Evolutionary conservation across 2,329 filamentous ascomycete species (phyloP).

Genomic region (Metarhizium anisopliae): DNA sequence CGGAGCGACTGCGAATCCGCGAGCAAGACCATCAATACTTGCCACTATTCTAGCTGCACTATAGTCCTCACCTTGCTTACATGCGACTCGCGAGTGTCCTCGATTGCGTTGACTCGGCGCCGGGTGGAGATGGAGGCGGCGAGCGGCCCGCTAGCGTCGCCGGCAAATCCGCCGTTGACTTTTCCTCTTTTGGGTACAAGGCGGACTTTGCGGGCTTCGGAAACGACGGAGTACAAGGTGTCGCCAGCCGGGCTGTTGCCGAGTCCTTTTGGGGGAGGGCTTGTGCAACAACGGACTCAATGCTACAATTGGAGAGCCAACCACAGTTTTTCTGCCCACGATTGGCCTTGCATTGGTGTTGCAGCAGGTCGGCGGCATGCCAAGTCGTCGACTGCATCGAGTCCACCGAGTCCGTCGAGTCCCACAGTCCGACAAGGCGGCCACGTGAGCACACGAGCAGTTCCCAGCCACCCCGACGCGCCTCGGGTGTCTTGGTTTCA

Average conservation of each 20-base stretch:
- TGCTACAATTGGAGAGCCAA: too few species aligned
- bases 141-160: neutral
- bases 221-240: too few species aligned
- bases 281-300: too few species aligned
- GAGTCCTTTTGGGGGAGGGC: too few species aligned
- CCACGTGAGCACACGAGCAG: neutral
- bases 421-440: neutral
- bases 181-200: neutral
- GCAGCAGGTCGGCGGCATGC: too few species aligned
- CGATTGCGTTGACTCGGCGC: neutral
- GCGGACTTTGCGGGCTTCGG: neutral
- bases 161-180: neutral
- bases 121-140: neutral
- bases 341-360: neutral
- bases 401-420: neutral
- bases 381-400: neutral
- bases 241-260: too few species aligned
- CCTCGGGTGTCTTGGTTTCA: neutral
- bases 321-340: too few species aligned
- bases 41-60: too few species aligned
- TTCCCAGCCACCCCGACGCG: neutral
- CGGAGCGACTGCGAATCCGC: neutral
- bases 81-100: too few species aligned
- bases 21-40: too few species aligned
- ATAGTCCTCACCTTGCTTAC: too few species aligned